Percentiles rank a stretch among this genome's conserved stretches.
phyloP scores from a whole-genome alignment of 2,329 filamentous ascomycete genomes.

The Tolypocladium guangdongense region DNA sequence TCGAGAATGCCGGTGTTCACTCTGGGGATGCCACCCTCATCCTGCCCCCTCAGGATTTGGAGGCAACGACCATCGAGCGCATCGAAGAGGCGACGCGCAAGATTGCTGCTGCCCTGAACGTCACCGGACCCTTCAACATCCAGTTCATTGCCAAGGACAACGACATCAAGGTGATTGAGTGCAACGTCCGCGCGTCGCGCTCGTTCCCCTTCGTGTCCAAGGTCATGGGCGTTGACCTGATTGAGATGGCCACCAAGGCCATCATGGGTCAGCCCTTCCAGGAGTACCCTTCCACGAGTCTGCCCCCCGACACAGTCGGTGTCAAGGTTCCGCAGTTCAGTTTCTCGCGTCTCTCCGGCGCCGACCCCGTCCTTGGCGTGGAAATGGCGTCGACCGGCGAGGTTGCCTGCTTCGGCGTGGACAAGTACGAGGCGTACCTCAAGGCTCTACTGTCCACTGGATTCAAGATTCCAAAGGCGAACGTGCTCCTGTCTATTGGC shows the following conservation, averaged over 20 bases:
- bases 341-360: slow-evolving; percentile 91
- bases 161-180: slow-evolving; percentile 99
- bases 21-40: slow-evolving; percentile 96
- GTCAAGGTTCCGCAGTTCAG: slow-evolving; percentile 99
- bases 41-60: slow-evolving; percentile 85
- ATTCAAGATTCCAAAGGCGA: slow-evolving; percentile 92
- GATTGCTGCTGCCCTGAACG: slow-evolving; percentile 86
- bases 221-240: slow-evolving; percentile 94
- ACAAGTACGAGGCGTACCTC: slow-evolving; percentile 96
- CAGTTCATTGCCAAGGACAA: slow-evolving; percentile 99
- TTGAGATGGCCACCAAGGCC: slow-evolving; percentile 97
- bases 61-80: slow-evolving; percentile 74
- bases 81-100: slow-evolving; percentile 94
- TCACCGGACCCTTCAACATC: slow-evolving; percentile 96
- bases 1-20: slow-evolving; percentile 97
- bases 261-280: slow-evolving; percentile 78
- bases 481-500: slow-evolving; percentile 89
- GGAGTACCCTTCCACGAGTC: slow-evolving; percentile 67
- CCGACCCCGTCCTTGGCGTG: slow-evolving; percentile 91
- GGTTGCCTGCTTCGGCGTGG: slow-evolving; percentile 88
- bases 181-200: slow-evolving; percentile 90
- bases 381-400: slow-evolving; percentile 99
- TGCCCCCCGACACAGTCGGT: slow-evolving; percentile 76
- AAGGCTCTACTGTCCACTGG: slow-evolving; percentile 93
- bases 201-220: slow-evolving; percentile 99